Conservation (phyloP, 75 land plant species). For the Pinus tabuliformis region DNA sequence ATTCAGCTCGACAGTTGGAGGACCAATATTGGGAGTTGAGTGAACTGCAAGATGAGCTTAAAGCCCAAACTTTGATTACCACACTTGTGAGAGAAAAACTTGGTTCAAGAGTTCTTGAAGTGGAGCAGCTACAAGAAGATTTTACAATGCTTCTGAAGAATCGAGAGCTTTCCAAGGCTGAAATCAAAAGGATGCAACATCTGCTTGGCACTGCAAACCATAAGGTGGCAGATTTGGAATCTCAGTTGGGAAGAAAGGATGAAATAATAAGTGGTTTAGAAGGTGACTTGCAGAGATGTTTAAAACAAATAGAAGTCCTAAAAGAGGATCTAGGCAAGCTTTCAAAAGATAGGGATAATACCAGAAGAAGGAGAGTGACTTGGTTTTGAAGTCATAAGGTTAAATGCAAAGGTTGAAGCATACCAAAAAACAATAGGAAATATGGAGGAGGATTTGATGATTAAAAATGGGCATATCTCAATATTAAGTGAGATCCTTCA, state of each 20-base stretch:
- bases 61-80: constrained; percentile 40
- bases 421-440: constrained; percentile 66
- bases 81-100: constrained; percentile 51
- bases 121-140: constrained; percentile 55
- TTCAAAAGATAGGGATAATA: constrained; percentile 72
- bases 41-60: constrained; percentile 26
- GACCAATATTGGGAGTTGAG: not conserved
- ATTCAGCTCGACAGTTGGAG: not conserved
- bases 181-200: constrained; percentile 35
- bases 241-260: constrained; percentile 43
- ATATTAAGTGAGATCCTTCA: constrained; percentile 29
- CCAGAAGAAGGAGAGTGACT: constrained; percentile 73
- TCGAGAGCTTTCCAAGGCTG: constrained; percentile 43
- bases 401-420: constrained; percentile 54
- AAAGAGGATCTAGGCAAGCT: constrained; percentile 44
- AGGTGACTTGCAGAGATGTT: constrained; percentile 34
- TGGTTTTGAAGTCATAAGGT: constrained; percentile 62
- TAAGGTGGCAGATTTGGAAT: constrained; percentile 37
- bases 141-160: constrained; percentile 40
- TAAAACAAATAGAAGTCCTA: constrained; percentile 32
- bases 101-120: constrained; percentile 42
- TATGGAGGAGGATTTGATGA: constrained; percentile 83
- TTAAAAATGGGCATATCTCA: constrained; percentile 83
- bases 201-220: constrained; percentile 27
- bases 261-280: constrained; percentile 43